phyloP scores from a whole-genome alignment of 1,139 yeast genomes.

The Taphrina deformans region DNA sequence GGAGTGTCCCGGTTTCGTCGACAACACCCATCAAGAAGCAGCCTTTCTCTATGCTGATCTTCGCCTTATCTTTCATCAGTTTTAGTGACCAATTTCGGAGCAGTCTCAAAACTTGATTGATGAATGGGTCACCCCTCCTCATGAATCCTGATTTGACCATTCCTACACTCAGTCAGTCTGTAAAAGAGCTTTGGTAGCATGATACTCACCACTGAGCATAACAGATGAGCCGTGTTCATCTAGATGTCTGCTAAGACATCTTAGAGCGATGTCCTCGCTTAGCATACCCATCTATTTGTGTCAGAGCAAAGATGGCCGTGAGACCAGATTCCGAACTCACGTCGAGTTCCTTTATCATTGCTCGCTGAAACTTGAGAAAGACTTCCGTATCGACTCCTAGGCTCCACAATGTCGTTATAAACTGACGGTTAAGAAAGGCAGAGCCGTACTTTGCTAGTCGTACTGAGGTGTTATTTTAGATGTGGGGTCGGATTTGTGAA shows the following conservation, averaged over 20 bases:
- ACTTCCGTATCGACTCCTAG: conserved; percentile 32
- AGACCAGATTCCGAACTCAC: too few relatives aligned
- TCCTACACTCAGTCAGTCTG: neutral
- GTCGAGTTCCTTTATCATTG: conserved; percentile 20
- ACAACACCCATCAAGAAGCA: conserved; percentile 35
- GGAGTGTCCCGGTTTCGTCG: conserved; percentile 32
- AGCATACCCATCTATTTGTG: conserved; percentile 6
- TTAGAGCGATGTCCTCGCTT: conserved; percentile 7
- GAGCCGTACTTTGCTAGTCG: conserved; percentile 17
- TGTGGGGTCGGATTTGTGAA: too few relatives aligned
- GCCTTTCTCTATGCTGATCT: conserved; percentile 29
- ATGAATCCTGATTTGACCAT: conserved; percentile 22
- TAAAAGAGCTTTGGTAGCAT: too few relatives aligned
- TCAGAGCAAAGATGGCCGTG: neutral
- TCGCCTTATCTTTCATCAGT: conserved; percentile 35
- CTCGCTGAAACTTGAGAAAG: conserved; percentile 23
- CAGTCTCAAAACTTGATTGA: conserved; percentile 25
- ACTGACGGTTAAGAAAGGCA: conserved; percentile 34
- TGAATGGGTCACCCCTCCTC: conserved; percentile 31
- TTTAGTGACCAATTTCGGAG: conserved; percentile 32
- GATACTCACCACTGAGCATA: neutral
- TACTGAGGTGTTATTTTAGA: neutral
- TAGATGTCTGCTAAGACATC: conserved; percentile 10
- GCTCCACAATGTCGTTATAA: conserved; percentile 32
- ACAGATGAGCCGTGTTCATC: conserved; percentile 28